A percentile compares a stretch with the other conserved stretches of the same genome.
These are phyloP conservation scores for Backusella mclennaniae DNA, from an alignment of 192 early-diverging fungal species.

Conservation along the genomic window DNA sequence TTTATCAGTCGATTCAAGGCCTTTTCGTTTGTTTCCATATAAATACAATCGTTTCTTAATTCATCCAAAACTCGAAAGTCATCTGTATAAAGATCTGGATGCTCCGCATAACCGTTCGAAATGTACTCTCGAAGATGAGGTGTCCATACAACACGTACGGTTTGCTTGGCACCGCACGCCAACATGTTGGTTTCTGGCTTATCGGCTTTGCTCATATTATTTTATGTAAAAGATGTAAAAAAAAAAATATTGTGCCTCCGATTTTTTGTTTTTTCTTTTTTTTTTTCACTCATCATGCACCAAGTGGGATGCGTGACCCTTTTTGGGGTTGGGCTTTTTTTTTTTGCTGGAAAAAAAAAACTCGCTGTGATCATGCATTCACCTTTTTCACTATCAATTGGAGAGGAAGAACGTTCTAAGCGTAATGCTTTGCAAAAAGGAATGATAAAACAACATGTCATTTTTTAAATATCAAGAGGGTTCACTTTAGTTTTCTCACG, in stretches of 20 bases:
- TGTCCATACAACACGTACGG: constrained; percentile 59
- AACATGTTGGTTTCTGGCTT: constrained; percentile 52
- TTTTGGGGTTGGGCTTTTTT: background rate
- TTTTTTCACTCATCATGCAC: background rate
- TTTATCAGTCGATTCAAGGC: constrained; percentile 64
- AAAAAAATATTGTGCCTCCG: no score
- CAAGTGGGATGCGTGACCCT: background rate
- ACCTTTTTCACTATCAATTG: no score
- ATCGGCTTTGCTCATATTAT: background rate
- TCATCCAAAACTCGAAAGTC: constrained; percentile 83
- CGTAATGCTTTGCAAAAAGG: no score
- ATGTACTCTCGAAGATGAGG: constrained; percentile 68
- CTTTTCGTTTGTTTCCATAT: constrained; percentile 61
- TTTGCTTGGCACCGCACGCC: constrained; percentile 53
- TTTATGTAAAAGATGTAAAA: no score
- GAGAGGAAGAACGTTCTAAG: no score
- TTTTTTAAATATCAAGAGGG: no score
- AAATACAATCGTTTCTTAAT: constrained; percentile 67
- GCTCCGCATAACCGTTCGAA: constrained; percentile 77
- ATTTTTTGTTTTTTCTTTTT: no score
- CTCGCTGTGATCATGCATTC: background rate
- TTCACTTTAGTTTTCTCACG: no score
- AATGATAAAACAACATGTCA: no score
- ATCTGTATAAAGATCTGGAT: constrained; percentile 81
- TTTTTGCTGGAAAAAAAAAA: background rate